Base-by-base conservation (phyloP, 352 stramenopile species). In the Pythium aquatile region DNA sequence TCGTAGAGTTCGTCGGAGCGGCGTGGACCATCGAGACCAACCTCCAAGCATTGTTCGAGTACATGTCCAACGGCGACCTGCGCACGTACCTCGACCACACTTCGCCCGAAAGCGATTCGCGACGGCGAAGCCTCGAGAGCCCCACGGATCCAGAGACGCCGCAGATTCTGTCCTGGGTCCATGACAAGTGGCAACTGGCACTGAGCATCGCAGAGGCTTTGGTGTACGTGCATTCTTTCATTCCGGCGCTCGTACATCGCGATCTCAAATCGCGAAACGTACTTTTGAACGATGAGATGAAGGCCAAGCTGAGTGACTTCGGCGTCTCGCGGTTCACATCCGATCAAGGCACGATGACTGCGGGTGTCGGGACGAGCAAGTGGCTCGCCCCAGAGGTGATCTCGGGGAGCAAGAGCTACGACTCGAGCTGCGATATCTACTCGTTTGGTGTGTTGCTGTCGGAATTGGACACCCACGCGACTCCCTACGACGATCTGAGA, bases 291-390 rank as follows among this genome's bases (percentile, higher is more conserved):
- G 44, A 58, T 2, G 64, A 78, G 0, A 67, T 83, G 60, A 54
- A 72, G 13, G 78, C 78, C n/a, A 88, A 91, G 48, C 57, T 91
- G 40, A 79, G 76, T 0, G 82, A 89, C 66, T 91, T 91, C 69
- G 82, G 79, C 1, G 66, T 72, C 14, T 78, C 81, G 20, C 65
- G 78, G 2, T 79, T 75, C 47, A 67, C 74, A 16, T 79, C 72
- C 2, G 58, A 69, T 20, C 54, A 80, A 3, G 71, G 76, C 26
- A 85, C 74, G 5, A 88, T 88, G 81, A 90, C 78, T 11, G 52
- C 64, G 1, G 70, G 70, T 0, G 72, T 87, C 0, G 82, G 82
- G 0, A 89, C 82, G 0, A 61, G 73, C 7, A 66, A 69, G 1
- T 91, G 82, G 82, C 57, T 88, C 3, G 78, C 82, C 0, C 82